Percentiles rank a stretch among this genome's conserved stretches.
Evolutionary conservation across 345 rosid genomes (phyloP).

Genomic region (Punica granatum): DNA sequence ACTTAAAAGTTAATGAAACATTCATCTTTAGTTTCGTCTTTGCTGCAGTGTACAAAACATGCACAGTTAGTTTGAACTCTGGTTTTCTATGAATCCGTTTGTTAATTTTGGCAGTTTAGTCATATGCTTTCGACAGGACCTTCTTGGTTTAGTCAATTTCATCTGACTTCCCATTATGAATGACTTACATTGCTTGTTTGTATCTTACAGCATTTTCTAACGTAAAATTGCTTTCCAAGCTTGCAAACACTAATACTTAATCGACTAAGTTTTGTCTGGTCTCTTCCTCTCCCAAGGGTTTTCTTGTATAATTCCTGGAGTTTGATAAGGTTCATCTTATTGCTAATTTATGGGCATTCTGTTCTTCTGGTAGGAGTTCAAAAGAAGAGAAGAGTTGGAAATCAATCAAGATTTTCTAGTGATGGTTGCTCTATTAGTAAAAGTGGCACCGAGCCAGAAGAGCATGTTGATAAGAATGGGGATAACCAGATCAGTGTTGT

Average conservation of each 20-base stretch:
- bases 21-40: neutral
- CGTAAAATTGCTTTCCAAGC: neutral
- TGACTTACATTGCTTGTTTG: neutral
- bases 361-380: conserved; percentile 18
- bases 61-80: neutral
- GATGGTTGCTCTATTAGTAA: neutral
- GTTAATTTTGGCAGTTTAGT: neutral
- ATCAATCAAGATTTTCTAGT: conserved; percentile 5
- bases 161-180: neutral
- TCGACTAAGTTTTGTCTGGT: neutral
- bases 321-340: neutral
- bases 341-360: neutral
- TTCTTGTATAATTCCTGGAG: neutral
- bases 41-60: neutral
- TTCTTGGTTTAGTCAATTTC: neutral
- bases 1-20: neutral
- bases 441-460: neutral
- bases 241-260: neutral
- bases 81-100: neutral
- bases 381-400: conserved; percentile 25
- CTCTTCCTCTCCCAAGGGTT: neutral
- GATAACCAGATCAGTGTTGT: neutral
- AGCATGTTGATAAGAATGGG: neutral
- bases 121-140: neutral
- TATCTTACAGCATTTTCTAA: neutral